These are phyloP conservation scores for Rugonectria rugulosa DNA, from an alignment of 2,329 filamentous ascomycete species.

Conservation along the genomic window DNA sequence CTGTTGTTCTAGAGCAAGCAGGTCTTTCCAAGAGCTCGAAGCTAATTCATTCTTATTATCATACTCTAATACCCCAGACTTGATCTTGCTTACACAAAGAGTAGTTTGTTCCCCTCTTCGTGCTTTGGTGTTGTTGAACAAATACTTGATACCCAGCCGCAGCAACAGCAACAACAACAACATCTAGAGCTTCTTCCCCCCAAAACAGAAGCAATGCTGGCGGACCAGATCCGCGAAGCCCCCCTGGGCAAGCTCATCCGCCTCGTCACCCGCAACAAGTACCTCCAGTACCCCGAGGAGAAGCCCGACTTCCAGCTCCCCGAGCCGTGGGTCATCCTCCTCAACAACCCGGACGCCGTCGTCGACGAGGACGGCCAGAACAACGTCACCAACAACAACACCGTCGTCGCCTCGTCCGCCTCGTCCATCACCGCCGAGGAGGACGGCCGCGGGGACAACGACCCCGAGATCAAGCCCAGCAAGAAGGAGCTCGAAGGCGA, in stretches of 20 bases:
- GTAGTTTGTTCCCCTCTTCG: no score
- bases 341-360: slow-evolving; percentile 41
- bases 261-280: slow-evolving; percentile 57
- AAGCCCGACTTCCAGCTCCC: slow-evolving; percentile 61
- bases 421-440: slow-evolving; percentile 35
- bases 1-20: neutral
- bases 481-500: slow-evolving; percentile 23
- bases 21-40: no score
- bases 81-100: no score
- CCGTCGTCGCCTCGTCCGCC: slow-evolving; percentile 30
- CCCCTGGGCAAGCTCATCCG: slow-evolving; percentile 66
- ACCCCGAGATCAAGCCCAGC: slow-evolving; percentile 11
- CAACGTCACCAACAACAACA: slow-evolving; percentile 18
- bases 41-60: no score
- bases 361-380: slow-evolving; percentile 24
- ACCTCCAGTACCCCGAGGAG: slow-evolving; percentile 68
- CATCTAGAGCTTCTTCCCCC: no score
- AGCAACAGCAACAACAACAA: neutral
- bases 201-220: slow-evolving; percentile 23
- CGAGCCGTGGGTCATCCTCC: slow-evolving; percentile 45
- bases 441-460: slow-evolving; percentile 17
- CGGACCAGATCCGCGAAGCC: slow-evolving; percentile 58
- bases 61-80: no score
- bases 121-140: neutral
- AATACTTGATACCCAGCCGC: neutral